phyloP scores from a whole-genome alignment of 768 basidiomycete species.

The Chlorophyllum brunneum region DNA sequence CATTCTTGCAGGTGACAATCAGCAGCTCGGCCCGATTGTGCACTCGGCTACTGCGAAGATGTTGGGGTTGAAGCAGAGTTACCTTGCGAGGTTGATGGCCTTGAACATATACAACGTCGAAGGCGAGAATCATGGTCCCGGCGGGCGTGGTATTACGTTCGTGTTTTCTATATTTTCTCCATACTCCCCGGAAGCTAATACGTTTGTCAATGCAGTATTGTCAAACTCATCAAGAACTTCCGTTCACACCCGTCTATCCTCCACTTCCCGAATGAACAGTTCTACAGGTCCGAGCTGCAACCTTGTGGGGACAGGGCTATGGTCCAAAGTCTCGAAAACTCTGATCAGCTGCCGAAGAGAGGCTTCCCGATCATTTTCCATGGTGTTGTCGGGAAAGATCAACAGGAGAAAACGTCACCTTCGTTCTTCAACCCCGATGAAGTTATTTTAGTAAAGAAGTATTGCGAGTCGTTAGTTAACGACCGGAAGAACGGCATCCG shows the following conservation, averaged over 20 bases:
- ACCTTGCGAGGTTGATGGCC: conserved; percentile 47
- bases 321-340: conserved; percentile 35
- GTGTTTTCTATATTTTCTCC: conserved; percentile 11
- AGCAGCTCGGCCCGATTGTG: conserved; percentile 60
- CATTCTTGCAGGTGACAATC: conserved; percentile 56
- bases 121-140: conserved; percentile 12
- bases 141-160: conserved; percentile 34
- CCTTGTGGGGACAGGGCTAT: conserved; percentile 41
- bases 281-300: conserved; percentile 51
- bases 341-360: conserved; percentile 33
- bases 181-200: background rate
- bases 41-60: conserved; percentile 40
- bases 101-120: conserved; percentile 32
- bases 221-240: conserved; percentile 60
- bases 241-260: conserved; percentile 54
- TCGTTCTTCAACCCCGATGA: conserved; percentile 65
- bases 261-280: conserved; percentile 51
- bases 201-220: conserved; percentile 33
- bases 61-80: conserved; percentile 51
- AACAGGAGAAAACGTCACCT: conserved; percentile 51
- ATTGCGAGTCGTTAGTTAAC: conserved; percentile 29
- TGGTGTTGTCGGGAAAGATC: conserved; percentile 49
- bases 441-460: conserved; percentile 46
- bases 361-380: conserved; percentile 59
- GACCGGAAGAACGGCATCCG: conserved; percentile 38